A percentile compares a stretch with the other conserved stretches of the same genome.
These are phyloP conservation scores for Russula brevipes DNA, from an alignment of 768 basidiomycete species.

Conservation along the genomic window DNA sequence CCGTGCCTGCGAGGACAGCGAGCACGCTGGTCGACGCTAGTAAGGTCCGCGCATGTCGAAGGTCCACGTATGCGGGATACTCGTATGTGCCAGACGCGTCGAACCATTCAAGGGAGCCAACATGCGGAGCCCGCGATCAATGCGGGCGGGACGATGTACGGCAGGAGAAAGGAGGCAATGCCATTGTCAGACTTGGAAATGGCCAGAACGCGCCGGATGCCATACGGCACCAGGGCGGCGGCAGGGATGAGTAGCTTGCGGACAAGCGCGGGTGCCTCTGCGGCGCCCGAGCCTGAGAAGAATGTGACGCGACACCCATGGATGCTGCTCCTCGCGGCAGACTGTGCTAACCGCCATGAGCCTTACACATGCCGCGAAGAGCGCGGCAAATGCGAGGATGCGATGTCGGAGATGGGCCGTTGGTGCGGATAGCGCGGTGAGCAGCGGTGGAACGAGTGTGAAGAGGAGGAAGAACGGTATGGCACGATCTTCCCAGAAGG, in stretches of 20 bases:
- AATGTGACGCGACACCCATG: conserved; percentile 86
- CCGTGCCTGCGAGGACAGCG: conserved; percentile 48
- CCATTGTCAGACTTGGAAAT: conserved; percentile 74
- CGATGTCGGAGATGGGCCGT: conserved; percentile 63
- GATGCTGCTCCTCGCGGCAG: conserved; percentile 92
- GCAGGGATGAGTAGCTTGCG: conserved; percentile 53
- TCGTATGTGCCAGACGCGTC: conserved; percentile 46
- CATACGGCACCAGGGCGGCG: conserved; percentile 52
- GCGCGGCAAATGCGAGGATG: conserved; percentile 64
- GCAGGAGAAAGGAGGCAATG: conserved; percentile 59
- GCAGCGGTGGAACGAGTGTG: conserved; percentile 54
- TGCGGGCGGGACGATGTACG: conserved; percentile 50
- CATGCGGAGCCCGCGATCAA: conserved; percentile 56
- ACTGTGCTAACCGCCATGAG: conserved; percentile 79
- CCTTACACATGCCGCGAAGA: conserved; percentile 65
- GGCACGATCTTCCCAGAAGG: conserved; percentile 93
- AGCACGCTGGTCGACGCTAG: conserved; percentile 52
- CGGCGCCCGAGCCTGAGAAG: conserved; percentile 66
- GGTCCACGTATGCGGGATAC: conserved; percentile 29
- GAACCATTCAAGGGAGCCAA: conserved; percentile 79
- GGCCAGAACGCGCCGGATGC: conserved; percentile 51
- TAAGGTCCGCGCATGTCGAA: conserved; percentile 55
- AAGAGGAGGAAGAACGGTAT: conserved; percentile 68
- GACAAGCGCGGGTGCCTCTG: conserved; percentile 57
- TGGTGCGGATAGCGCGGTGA: conserved; percentile 63